Evolutionary conservation across 2,329 filamentous ascomycete species (phyloP).

Genomic region (Xylariaceae sp.): DNA sequence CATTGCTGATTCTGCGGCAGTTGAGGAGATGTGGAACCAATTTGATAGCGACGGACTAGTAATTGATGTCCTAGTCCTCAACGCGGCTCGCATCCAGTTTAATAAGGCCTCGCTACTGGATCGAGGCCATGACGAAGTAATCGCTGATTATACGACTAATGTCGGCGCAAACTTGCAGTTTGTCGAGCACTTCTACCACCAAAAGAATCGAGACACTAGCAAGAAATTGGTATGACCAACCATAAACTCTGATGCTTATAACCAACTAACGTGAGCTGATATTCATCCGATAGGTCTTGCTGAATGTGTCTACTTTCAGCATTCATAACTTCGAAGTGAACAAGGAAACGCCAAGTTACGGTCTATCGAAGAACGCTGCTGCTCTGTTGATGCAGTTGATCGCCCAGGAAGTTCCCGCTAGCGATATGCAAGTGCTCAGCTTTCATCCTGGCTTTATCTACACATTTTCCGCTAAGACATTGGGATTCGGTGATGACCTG

Average conservation of each 20-base stretch:
- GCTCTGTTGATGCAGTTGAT: constrained; percentile 1
- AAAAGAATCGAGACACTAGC: too few species aligned
- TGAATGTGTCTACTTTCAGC: neutral
- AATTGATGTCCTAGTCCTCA: constrained; percentile 46
- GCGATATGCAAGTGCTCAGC: constrained; percentile 4
- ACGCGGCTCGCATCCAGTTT: constrained; percentile 33
- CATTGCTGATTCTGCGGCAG: constrained; percentile 31
- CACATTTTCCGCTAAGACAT: neutral
- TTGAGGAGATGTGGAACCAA: constrained; percentile 41
- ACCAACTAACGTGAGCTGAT: too few species aligned
- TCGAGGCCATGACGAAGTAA: constrained; percentile 26
- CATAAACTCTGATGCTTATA: too few species aligned
- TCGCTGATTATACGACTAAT: constrained; percentile 43
- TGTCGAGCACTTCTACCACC: constrained; percentile 42
- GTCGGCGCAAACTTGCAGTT: constrained; percentile 41
- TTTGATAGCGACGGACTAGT: constrained; percentile 28
- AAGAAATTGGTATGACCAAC: too few species aligned
- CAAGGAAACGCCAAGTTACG: neutral
- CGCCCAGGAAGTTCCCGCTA: neutral
- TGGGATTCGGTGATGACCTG: neutral
- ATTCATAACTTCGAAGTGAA: constrained; percentile 1
- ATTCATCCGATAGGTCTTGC: too few species aligned
- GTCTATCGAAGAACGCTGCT: constrained; percentile 1
- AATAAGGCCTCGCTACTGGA: constrained; percentile 30
- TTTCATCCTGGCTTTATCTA: constrained; percentile 9